Evolutionary conservation across 2,329 filamentous ascomycete genomes (phyloP).

Genomic region (Ceratocystis cacaofunesta): DNA sequence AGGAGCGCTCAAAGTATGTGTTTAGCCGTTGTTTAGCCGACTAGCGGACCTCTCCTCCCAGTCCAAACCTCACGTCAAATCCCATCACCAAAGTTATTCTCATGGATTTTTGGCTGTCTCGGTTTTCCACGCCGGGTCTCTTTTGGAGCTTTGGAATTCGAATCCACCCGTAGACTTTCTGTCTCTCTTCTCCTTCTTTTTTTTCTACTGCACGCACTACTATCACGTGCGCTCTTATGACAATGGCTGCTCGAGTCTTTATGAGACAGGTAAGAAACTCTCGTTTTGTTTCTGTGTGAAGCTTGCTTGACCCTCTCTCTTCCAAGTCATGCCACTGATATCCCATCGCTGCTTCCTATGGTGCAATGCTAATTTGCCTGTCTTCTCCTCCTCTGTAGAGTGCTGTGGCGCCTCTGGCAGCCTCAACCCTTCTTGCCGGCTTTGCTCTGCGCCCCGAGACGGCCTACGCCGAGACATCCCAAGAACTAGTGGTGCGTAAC

Average conservation of each 20-base stretch:
- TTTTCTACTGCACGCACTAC: background rate
- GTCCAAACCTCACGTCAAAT: constrained; percentile 7
- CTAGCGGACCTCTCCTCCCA: background rate
- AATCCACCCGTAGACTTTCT: constrained; percentile 15
- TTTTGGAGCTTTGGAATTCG: constrained; percentile 5
- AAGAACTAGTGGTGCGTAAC: constrained; percentile 17
- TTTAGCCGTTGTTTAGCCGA: constrained; percentile 17
- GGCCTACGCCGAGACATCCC: constrained; percentile 37
- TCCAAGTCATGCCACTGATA: background rate
- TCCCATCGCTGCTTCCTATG: background rate
- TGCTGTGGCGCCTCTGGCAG: constrained; percentile 38
- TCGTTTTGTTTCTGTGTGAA: background rate
- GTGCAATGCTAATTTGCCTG: background rate
- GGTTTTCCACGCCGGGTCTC: constrained; percentile 10
- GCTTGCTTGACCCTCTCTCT: background rate
- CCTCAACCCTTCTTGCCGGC: constrained; percentile 35
- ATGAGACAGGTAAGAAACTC: constrained; percentile 35
- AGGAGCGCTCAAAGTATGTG: background rate
- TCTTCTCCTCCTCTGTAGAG: constrained; percentile 26
- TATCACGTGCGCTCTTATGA: constrained; percentile 21
- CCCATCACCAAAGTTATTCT: constrained; percentile 17
- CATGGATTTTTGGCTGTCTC: constrained; percentile 11
- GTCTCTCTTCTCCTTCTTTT: background rate
- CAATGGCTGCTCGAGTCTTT: constrained; percentile 46
- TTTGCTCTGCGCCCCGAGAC: constrained; percentile 34